phyloP scores from a whole-genome alignment of 345 rosid species.

The Kernera saxatilis region DNA sequence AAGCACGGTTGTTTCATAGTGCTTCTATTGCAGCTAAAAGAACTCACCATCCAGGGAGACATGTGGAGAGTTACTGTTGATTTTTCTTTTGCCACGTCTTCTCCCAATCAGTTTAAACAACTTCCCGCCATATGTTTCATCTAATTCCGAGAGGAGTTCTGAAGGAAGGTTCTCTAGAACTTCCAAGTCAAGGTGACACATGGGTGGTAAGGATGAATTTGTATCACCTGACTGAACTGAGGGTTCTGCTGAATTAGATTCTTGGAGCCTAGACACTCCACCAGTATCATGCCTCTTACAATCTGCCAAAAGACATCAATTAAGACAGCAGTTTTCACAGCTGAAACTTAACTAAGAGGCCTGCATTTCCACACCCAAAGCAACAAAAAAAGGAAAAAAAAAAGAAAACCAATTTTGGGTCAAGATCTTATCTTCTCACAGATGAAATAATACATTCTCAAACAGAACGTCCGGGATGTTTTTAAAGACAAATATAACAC shows the following conservation, averaged over 20 bases:
- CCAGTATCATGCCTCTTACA: conserved; percentile 22
- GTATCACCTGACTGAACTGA: conserved; percentile 34
- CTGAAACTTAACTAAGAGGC: not conserved
- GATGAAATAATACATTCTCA: not conserved
- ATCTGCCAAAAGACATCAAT: conserved; percentile 37
- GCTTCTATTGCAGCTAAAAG: not conserved
- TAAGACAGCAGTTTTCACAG: not conserved
- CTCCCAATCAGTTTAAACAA: conserved; percentile 50
- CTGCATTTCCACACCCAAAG: not conserved
- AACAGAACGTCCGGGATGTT: not conserved
- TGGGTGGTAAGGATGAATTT: conserved; percentile 49
- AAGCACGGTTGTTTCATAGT: not conserved
- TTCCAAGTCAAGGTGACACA: conserved; percentile 72
- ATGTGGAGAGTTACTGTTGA: conserved; percentile 12
- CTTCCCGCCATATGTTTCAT: conserved; percentile 76
- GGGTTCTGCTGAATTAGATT: conserved; percentile 25
- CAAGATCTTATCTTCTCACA: not conserved
- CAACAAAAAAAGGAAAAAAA: not conserved
- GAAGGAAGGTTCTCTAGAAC: conserved; percentile 81
- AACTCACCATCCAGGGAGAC: conserved; percentile 38
- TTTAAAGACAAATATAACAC: not conserved
- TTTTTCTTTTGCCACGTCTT: conserved; percentile 39
- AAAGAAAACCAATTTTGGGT: not conserved
- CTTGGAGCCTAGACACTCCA: conserved; percentile 31
- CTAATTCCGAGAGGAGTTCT: conserved; percentile 71